Base-by-base conservation (phyloP, 257 asterid species). In the Solanum megistacrolobum region DNA sequence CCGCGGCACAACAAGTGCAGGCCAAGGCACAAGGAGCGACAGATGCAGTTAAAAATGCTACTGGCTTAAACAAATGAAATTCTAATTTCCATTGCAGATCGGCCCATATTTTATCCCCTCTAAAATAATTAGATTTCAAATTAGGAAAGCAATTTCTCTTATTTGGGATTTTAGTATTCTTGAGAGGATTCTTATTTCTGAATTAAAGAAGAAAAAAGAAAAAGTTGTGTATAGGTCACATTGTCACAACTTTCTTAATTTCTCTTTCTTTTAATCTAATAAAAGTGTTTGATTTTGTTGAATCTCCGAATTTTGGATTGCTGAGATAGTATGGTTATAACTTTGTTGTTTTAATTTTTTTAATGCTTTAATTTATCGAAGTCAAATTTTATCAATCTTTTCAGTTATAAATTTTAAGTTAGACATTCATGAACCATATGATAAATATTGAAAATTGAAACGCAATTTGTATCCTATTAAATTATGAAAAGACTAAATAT, bases 41-140 rank as follows among this genome's bases (percentile, higher is more conserved):
- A 23, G 92, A 90, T 29, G 89, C 91, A 5, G 91, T 90, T 16
- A 92, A 90, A 73, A 48, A 92, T 81, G 89, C 92, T 2, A 89
- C 92, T 31, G 91, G 92, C 72, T 32, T 88, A 86, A 81, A 41
- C 65, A 78, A 81, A 27, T 81, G 66, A 81, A 81, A 81, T 46
- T 14, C 10, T 81, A 46, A 43, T 41, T 18, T 46, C 0, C 2
- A 4, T 20, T 27, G 65, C n/a, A 29, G 31, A 29, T 29, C 31
- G 31, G 31, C 31, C 31, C 31, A 29, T 29, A 29, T 29, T 29
- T 29, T 29, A 29, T 34, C 13, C 16, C 43, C 27, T 13, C 81
- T 34, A 38, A 5, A 81, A 18, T 27, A 46, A 16, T 81, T 81
- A 16, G 18, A 7, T 79, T 79, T 79, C 27, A 27, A 79, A 79